Conservation (phyloP, 306 rosid genomes). For the Malus fusca region DNA sequence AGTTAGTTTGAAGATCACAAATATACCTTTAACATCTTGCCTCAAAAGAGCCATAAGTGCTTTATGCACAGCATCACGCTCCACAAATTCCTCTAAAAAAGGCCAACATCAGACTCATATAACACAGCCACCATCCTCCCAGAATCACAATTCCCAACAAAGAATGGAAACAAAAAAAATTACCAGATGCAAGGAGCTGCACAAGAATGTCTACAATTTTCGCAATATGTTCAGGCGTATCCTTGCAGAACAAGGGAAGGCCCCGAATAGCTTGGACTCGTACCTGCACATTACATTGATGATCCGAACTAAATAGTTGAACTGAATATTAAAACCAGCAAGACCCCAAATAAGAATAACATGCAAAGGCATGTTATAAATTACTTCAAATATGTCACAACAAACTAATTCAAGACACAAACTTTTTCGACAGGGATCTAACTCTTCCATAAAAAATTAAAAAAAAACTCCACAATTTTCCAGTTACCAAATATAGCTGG, state of each 20-base stretch:
- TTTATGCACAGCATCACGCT: constrained; percentile 96
- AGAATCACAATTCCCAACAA: not conserved
- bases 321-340: not conserved
- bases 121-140: not conserved
- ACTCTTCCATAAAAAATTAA: not conserved
- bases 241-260: constrained; percentile 95
- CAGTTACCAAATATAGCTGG: not conserved
- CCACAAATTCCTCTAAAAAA: constrained; percentile 85
- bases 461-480: not conserved
- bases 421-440: not conserved
- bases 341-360: not conserved
- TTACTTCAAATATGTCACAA: not conserved
- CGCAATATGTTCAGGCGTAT: constrained; percentile 80
- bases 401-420: not conserved
- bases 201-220: constrained; percentile 93
- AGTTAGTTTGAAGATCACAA: not conserved
- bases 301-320: not conserved
- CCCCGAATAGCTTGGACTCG: constrained; percentile 99
- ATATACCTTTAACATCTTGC: constrained; percentile 91
- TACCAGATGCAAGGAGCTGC: constrained; percentile 81
- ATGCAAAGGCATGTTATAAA: not conserved
- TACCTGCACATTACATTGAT: constrained; percentile 41
- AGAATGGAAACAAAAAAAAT: not conserved
- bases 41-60: constrained; percentile 93
- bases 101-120: constrained; percentile 27